Conservation (phyloP, 1,139 yeast species). For the Pichia inconspicua region DNA sequence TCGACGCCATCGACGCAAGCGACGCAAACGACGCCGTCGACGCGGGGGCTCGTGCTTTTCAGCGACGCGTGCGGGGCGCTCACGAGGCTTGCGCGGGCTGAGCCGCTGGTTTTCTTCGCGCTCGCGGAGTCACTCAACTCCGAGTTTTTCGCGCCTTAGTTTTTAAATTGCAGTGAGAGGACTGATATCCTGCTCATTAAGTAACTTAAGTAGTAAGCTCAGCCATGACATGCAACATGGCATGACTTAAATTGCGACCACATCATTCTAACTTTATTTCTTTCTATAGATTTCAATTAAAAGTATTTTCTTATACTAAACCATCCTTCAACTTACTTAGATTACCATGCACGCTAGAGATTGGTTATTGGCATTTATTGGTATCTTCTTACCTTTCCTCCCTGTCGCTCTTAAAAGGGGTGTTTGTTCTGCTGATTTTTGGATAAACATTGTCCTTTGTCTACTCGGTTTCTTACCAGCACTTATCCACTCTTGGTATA, state of each 20-base stretch:
- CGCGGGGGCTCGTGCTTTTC: not conserved
- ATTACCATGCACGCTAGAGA: slow-evolving; percentile 56
- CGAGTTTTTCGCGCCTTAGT: not conserved
- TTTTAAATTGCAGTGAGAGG: too few species aligned
- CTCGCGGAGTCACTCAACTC: not conserved
- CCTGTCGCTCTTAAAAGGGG: slow-evolving; percentile 79
- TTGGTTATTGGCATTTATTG: slow-evolving; percentile 70
- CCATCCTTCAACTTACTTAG: too few species aligned
- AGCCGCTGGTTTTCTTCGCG: not conserved
- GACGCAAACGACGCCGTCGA: too few species aligned
- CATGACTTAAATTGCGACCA: too few species aligned
- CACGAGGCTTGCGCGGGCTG: not conserved
- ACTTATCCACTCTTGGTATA: slow-evolving; percentile 54
- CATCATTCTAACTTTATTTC: too few species aligned
- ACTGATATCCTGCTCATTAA: too few species aligned
- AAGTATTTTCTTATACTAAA: too few species aligned
- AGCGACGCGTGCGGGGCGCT: not conserved
- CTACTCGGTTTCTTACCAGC: slow-evolving; percentile 81
- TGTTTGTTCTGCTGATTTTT: slow-evolving; percentile 54
- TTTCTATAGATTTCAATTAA: too few species aligned
- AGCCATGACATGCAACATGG: too few species aligned
- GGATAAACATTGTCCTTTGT: slow-evolving; percentile 70
- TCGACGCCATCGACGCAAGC: too few species aligned
- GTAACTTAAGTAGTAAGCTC: too few species aligned
- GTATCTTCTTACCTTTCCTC: slow-evolving; percentile 76